Base-by-base conservation (phyloP, 2,329 filamentous ascomycete species). In the Colletotrichum plurivorum region DNA sequence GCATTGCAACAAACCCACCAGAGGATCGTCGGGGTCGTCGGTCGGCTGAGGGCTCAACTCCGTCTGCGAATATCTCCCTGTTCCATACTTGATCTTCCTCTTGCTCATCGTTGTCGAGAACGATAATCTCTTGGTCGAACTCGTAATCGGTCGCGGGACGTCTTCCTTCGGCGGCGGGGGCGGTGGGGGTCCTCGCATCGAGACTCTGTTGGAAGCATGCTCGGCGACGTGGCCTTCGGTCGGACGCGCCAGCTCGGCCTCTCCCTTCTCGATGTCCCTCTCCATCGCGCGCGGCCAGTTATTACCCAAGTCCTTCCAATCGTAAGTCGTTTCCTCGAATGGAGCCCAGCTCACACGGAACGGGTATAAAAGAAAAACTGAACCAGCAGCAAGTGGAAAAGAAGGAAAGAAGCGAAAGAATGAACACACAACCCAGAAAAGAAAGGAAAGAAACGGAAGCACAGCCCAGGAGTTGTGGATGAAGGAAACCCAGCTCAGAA, bases 31-130 rank as follows among this genome's bases (percentile, higher is more conserved):
- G 0, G 81, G 79, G 63, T 87, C 84, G 63, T 88, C 84, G 61
- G 85, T 89, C 0, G 87, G 87, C 74, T 87, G 87, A 3, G 88
- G 87, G 10, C 85, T 82, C 53, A 88, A 76, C 75, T 87, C 86
- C 6, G 84, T 76, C 15, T 76, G 74, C 2, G 81, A 76, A 64
- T 82, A 73, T 62, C 80, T 84, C 0, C 85, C 85, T 25, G 73
- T 80, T 8, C 81, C 85, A 67, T 85, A 86, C 74, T 87, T 87
- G 73, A 86, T 81, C 15, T 77, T 76, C 57, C 80, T 77, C 54
- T 75, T 70, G 16, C 75, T 79, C 41, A 76, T 77, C 18, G 70
- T 71, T 41, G 70, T 71, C n/a, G 76, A 75, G 68, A 78, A 79
- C 1, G 82, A 83, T 5, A 78, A 71, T 41, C 76, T 74, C 71